Percentiles rank a stretch among this genome's conserved stretches.
These are phyloP conservation scores for Acanthamoeba culbertsoni DNA, from an alignment of 208 protist genomes.

Conservation along the genomic window DNA sequence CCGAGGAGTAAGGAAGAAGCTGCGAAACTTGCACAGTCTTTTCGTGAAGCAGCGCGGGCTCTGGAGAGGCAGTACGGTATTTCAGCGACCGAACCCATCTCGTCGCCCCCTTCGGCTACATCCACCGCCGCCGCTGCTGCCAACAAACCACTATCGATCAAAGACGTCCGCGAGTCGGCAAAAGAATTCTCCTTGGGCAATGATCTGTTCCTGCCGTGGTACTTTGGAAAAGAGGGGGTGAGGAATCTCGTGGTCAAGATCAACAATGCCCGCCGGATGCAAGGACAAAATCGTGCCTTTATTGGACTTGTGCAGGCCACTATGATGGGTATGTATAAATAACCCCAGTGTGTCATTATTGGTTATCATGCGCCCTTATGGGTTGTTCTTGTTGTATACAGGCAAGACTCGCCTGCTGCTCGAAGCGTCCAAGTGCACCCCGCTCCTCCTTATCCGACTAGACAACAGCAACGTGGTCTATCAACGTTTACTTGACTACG, in stretches of 20 bases:
- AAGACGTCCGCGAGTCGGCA: background rate
- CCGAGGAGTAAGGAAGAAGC: too few species aligned
- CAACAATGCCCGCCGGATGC: background rate
- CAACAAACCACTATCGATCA: background rate
- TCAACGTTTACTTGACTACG: background rate
- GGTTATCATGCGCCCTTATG: background rate
- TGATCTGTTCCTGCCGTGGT: background rate
- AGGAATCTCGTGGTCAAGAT: background rate
- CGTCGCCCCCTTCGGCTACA: background rate
- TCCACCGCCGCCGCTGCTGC: background rate
- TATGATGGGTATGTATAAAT: background rate
- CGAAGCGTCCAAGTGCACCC: background rate
- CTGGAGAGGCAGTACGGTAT: background rate
- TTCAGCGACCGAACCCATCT: background rate
- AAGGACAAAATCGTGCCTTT: background rate
- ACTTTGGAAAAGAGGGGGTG: background rate
- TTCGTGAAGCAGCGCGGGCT: too few species aligned
- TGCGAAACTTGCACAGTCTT: too few species aligned
- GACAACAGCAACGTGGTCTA: constrained; percentile 6
- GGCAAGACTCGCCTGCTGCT: background rate
- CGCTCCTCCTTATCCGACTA: constrained; percentile 4
- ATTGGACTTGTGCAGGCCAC: constrained; percentile 26
- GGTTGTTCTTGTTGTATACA: background rate
- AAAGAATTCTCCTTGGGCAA: background rate
- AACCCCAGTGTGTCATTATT: background rate